Conservation (phyloP, 2,329 filamentous ascomycete genomes). For the Pseudocercospora eumusae region DNA sequence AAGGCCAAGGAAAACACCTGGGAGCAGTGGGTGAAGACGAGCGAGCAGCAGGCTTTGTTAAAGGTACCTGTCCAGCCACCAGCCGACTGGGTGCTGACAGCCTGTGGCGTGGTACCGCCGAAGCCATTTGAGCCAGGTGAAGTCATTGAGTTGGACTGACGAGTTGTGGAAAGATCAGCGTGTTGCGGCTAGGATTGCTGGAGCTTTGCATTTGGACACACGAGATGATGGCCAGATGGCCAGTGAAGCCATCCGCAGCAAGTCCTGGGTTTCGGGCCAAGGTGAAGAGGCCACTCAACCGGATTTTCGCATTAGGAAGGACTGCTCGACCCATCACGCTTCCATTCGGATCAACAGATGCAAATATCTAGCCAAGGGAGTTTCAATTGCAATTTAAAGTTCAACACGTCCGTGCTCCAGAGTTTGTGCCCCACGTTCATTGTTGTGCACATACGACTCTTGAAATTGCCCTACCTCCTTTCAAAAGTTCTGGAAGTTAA, state of each 20-base stretch:
- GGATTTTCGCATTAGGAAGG: no score
- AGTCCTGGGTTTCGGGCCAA: background rate
- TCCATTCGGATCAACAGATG: no score
- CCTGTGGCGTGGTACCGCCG: background rate
- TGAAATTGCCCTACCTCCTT: no score
- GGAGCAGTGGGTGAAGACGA: background rate
- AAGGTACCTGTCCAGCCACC: background rate
- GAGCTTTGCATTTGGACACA: background rate
- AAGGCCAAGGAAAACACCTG: background rate
- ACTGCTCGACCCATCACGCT: no score
- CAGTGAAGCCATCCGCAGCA: background rate
- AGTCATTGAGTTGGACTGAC: conserved; percentile 3
- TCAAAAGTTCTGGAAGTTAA: no score
- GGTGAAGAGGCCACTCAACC: no score
- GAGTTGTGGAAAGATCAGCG: background rate
- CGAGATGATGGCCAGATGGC: background rate
- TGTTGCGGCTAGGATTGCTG: background rate
- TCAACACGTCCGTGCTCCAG: no score
- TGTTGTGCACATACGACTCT: no score
- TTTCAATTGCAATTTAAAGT: no score
- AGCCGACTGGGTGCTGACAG: background rate
- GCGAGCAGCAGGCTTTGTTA: background rate
- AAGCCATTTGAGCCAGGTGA: conserved; percentile 2
- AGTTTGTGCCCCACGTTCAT: no score
- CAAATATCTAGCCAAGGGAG: no score